Evolutionary conservation across 1,284 basidiomycete genomes (phyloP), one percentile per base, ranked within the genome.

Genomic region (Acaromyces ingoldii): DNA sequence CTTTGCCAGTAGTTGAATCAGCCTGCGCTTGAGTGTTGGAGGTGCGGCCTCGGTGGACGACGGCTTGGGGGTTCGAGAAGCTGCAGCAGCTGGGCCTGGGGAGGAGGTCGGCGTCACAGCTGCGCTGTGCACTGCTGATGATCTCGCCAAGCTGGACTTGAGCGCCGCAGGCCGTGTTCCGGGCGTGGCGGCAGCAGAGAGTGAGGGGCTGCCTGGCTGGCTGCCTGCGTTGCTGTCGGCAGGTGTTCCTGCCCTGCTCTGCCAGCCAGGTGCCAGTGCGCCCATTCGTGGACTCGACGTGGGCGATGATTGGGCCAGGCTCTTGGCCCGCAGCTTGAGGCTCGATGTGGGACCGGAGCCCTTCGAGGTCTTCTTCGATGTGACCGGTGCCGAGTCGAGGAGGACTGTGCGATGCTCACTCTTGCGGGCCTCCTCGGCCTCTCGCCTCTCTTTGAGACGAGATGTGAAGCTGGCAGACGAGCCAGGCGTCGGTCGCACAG

Each of bases 1-100:
- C 22, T 45, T 45, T 13, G 42, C 42, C 42, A 45, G 4, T 13
- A 45, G 28, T 45, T 45, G 42, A 6, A 45, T 28, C 24, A 45
- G 26, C 34, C 26, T 28, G n/a, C 25, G 17, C 26, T 31, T 3
- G n/a, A 45, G 24, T 5, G 19, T 45, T 2, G 42, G 42, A 33
- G 42, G 22, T 11, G 17, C 19, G n/a, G n/a, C n/a, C n/a, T n/a
- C n/a, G n/a, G n/a, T n/a, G n/a, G n/a, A n/a, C n/a, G n/a, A n/a
- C n/a, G n/a, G n/a, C n/a, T n/a, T n/a, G n/a, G n/a, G n/a, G n/a
- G n/a, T n/a, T n/a, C n/a, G n/a, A n/a, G n/a, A n/a, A n/a, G n/a
- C n/a, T n/a, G n/a, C n/a, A n/a, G n/a, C n/a, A n/a, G n/a, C n/a
- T n/a, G n/a, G n/a, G n/a, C n/a, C n/a, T n/a, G n/a, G n/a, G n/a